These are phyloP conservation scores for Boletus rubescentipes DNA, from an alignment of 768 basidiomycete species.

Conservation along the genomic window DNA sequence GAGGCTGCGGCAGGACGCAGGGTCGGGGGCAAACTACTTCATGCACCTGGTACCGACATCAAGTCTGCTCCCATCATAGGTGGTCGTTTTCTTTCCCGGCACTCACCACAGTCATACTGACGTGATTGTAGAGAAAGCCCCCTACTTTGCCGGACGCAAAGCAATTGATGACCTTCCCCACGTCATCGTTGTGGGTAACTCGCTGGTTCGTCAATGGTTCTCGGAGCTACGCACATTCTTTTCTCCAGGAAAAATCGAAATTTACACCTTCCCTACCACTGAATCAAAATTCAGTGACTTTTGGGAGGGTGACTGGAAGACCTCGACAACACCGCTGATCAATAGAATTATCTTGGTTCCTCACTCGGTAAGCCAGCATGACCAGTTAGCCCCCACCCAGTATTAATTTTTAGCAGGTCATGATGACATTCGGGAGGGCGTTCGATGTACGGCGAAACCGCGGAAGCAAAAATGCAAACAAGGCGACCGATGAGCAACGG, in stretches of 20 bases:
- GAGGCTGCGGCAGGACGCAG: not conserved
- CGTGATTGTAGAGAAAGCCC: not conserved
- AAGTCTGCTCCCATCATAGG: conserved; percentile 2
- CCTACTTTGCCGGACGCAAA: not conserved
- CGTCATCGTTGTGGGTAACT: conserved; percentile 5
- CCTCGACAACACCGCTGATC: not conserved
- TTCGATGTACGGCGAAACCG: not conserved
- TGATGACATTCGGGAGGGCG: conserved; percentile 7
- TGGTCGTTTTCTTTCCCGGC: not conserved
- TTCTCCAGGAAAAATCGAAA: conserved; percentile 1
- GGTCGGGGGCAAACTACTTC: not conserved
- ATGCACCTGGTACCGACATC: not conserved
- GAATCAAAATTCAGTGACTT: conserved; percentile 4
- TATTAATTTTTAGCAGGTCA: conserved; percentile 1
- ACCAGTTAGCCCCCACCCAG: too few species aligned
- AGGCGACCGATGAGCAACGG: not conserved
- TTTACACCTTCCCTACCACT: conserved; percentile 2
- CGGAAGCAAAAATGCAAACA: conserved; percentile 2
- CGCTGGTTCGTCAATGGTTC: not conserved
- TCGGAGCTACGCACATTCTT: conserved; percentile 2
- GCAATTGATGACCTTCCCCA: not conserved
- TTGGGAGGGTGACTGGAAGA: conserved; percentile 9
- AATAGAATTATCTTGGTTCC: conserved; percentile 5
- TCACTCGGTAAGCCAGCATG: not conserved
- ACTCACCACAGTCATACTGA: not conserved